A percentile compares a stretch with the other conserved stretches of the same genome.
These are phyloP conservation scores for Chytriomyces confervae DNA, from an alignment of 192 early-diverging fungal genomes.

Conservation along the genomic window DNA sequence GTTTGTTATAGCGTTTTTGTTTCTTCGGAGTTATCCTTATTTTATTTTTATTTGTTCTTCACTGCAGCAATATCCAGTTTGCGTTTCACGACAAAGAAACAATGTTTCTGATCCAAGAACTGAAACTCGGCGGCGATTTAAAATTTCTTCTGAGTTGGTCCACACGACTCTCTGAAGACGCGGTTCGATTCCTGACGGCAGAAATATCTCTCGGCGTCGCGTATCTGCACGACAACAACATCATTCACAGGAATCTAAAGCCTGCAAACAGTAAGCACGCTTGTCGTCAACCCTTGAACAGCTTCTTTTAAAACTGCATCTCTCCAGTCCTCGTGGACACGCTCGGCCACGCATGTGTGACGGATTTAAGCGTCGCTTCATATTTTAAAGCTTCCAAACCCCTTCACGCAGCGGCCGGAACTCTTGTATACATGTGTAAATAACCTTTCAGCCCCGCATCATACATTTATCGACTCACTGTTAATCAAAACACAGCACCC, in stretches of 20 bases:
- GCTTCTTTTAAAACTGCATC: not conserved
- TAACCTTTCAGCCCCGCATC: not conserved
- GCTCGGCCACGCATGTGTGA: conserved; percentile 85
- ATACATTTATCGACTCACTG: not conserved
- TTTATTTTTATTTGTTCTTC: not conserved
- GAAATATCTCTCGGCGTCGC: not conserved
- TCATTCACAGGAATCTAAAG: not conserved
- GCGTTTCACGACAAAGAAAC: not conserved
- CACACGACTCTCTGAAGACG: not conserved
- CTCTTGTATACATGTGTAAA: conserved; percentile 85
- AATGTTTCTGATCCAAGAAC: not conserved
- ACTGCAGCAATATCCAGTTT: not conserved
- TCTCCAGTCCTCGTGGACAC: conserved; percentile 72
- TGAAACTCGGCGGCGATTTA: not conserved
- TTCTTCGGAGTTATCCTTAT: not conserved
- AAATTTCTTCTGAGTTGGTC: not conserved
- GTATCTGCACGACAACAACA: not conserved
- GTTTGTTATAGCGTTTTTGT: not conserved
- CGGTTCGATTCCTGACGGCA: not conserved
- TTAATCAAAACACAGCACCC: conserved; percentile 33
- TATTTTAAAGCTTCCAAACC: conserved; percentile 68
- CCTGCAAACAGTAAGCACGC: not conserved
- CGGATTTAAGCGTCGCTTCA: conserved; percentile 96
- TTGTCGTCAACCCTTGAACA: not conserved
- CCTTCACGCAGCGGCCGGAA: conserved; percentile 85